Evolutionary conservation across 2,329 filamentous ascomycete genomes (phyloP).

Genomic region (Penicillium sp.): DNA sequence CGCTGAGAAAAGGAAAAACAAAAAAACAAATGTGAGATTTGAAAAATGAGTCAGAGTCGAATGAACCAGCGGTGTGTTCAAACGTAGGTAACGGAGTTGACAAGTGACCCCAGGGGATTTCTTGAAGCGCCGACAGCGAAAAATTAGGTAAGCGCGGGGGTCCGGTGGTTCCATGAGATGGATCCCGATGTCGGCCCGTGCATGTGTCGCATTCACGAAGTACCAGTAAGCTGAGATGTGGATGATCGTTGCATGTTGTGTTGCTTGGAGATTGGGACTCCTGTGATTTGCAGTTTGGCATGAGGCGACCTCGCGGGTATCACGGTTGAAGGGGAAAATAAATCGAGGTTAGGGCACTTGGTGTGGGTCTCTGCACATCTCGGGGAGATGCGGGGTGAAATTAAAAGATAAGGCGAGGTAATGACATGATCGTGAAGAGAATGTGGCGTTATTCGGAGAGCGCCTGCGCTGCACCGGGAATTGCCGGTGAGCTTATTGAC

Average conservation of each 20-base stretch:
- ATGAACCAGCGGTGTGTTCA: conserved; percentile 16
- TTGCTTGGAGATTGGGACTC: background rate
- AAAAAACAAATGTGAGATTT: background rate
- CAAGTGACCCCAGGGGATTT: conserved; percentile 16
- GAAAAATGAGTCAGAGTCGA: conserved; percentile 4
- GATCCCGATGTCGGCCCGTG: conserved; percentile 3
- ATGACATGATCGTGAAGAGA: conserved; percentile 7
- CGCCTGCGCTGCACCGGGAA: conserved; percentile 21
- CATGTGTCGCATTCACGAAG: background rate
- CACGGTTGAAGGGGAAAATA: conserved; percentile 1
- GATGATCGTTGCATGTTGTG: background rate
- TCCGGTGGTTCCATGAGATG: background rate
- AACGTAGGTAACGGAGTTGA: background rate
- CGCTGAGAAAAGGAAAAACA: conserved; percentile 3
- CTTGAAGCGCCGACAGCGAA: conserved; percentile 24
- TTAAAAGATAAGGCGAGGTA: conserved; percentile 8
- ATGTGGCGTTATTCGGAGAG: conserved; percentile 8
- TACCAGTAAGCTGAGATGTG: background rate
- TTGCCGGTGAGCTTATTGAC: background rate
- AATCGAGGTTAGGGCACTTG: background rate
- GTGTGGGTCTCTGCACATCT: background rate
- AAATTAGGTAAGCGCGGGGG: conserved; percentile 28
- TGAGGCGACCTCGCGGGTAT: conserved; percentile 7
- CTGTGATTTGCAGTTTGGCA: background rate
- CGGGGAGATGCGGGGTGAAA: conserved; percentile 7